Base-by-base conservation (phyloP, 495 filamentous ascomycete species). In the Aspergillus coremiiformis region DNA sequence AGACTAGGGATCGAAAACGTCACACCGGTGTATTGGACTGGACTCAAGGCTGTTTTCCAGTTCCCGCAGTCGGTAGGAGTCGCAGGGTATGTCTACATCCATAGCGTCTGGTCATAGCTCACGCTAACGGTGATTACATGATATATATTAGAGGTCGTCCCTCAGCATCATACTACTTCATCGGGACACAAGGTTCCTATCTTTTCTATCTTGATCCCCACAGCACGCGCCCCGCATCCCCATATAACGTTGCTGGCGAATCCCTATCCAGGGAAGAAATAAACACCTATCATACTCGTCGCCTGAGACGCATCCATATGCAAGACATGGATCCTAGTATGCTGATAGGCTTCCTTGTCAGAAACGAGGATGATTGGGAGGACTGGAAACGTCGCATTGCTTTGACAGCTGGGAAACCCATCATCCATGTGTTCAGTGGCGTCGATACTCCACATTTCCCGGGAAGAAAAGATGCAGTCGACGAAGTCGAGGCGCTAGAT, bases 181-280 rank as follows among this genome's bases (percentile, higher is more conserved):
- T 97, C 49, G 94, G 90, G n/a, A 81, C 84, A n/a, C 94, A 99
- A 69, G 87, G 85, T 23, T 79, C 85, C 39, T 75, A 84, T 57
- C 80, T 97, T 53, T 99, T 97, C 72, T 99, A 96, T 67, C 82
- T 97, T 8, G 94, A 99, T 58, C 94, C 93, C 11, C 94, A 99
- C 58, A 75, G 78, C 50, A 92, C 88, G 0, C 81, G 86, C 33
- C 83, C 80, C 11, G 77, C 81, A 1, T 71, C 93, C 11, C 83
- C 81, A 1, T 78, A 80, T 46, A 76, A 74, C 49, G 57, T 67
- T 8, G 56, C 78, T 15, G 67, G 72, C 3, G 52, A 69, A 14
- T 61, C 78, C 14, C 90, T 88, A 60, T 82, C 81, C 0, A 45
- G 67, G 26, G 85, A 87, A 52, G 90, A 96, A 30, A 55, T 95